phyloP scores from a whole-genome alignment of 2,329 filamentous ascomycete species.

The Claviceps sp. region DNA sequence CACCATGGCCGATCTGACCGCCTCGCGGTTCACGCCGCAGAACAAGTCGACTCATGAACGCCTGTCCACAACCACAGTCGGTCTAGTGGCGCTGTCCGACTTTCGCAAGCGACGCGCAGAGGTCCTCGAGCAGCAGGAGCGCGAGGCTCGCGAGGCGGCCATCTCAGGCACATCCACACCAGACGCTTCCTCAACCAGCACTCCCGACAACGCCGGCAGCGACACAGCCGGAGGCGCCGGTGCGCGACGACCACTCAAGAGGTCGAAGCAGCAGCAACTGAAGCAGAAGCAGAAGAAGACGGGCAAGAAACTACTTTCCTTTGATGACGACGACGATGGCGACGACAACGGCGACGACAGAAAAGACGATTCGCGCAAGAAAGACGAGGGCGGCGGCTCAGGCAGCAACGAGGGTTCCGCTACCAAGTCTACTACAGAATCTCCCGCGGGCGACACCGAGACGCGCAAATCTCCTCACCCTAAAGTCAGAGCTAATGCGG shows the following conservation, averaged over 20 bases:
- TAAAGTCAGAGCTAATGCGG: slow-evolving; percentile 48
- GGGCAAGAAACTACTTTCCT: slow-evolving; percentile 23
- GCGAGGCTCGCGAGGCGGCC: slow-evolving; percentile 56
- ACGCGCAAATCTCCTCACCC: slow-evolving; percentile 7
- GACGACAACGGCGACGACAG: slow-evolving; percentile 20
- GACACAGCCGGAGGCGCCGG: slow-evolving; percentile 14
- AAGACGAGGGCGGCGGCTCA: slow-evolving; percentile 36
- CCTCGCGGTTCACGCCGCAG: slow-evolving; percentile 59
- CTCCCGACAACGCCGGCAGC: slow-evolving; percentile 30
- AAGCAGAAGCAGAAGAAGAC: slow-evolving; percentile 28
- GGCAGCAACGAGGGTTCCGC: neutral
- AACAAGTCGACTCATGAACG: slow-evolving; percentile 67
- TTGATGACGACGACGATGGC: slow-evolving; percentile 29
- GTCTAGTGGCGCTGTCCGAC: slow-evolving; percentile 81
- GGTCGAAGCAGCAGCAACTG: slow-evolving; percentile 6
- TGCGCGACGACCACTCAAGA: slow-evolving; percentile 14
- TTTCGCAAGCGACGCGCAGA: slow-evolving; percentile 93
- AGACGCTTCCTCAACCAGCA: slow-evolving; percentile 34
- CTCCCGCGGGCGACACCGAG: slow-evolving; percentile 7
- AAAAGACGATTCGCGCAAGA: slow-evolving; percentile 47
- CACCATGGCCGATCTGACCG: slow-evolving; percentile 19
- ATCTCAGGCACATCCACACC: slow-evolving; percentile 32
- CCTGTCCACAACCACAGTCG: slow-evolving; percentile 76
- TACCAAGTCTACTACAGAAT: slow-evolving; percentile 1
- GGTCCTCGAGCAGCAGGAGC: slow-evolving; percentile 81